Evolutionary conservation across 148 eudicot genomes (phyloP), one percentile per base, ranked within the genome.

Genomic region (Persicaria tinctoria): DNA sequence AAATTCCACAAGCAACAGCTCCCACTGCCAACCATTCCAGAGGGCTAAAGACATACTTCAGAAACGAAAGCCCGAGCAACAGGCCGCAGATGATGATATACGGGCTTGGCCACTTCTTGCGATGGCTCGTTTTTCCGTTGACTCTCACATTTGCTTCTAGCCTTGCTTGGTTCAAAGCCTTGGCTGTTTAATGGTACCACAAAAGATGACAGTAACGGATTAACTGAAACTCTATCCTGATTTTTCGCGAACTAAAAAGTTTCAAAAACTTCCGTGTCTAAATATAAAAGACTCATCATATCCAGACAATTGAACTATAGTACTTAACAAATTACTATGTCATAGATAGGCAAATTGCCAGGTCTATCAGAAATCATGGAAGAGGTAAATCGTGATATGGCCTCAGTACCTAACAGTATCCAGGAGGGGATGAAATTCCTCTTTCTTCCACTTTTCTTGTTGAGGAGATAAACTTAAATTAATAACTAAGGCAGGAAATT

Each of bases 81-180:
- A 80, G 23, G 8, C 98, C 98, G 20, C 91, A 85, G 3, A 82
- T 72, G 46, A 94, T 76, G 32, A 90, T 86, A 41, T 78, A 90
- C 0, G 89, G 90, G 74, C 88, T 91, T 23, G 97, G 98, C 97
- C 95, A 90, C 81, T 84, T 90, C 17, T 88, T 88, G 78, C 74
- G 63, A 51, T 83, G 73, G 27, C 69, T 87, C 13, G 75, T 57
- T 32, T 82, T 78, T 53, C 97, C 96, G 16, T 78, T 49, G 5
- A 83, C 87, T 78, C 91, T 84, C 7, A 91, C 82, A 60, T 89
- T 91, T n/a, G 98, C 98, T 81, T 91, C 98, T 41, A 94, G 78
- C 9, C 91, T 78, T 0, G 97, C 91, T 78, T 88, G 84, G 69
- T 94, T 94, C 73, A 94, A 73, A 51, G 84, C 92, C 84, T 91